These are phyloP conservation scores for Penicillium sumatraense DNA, from an alignment of 2,329 filamentous ascomycete species.

Conservation along the genomic window DNA sequence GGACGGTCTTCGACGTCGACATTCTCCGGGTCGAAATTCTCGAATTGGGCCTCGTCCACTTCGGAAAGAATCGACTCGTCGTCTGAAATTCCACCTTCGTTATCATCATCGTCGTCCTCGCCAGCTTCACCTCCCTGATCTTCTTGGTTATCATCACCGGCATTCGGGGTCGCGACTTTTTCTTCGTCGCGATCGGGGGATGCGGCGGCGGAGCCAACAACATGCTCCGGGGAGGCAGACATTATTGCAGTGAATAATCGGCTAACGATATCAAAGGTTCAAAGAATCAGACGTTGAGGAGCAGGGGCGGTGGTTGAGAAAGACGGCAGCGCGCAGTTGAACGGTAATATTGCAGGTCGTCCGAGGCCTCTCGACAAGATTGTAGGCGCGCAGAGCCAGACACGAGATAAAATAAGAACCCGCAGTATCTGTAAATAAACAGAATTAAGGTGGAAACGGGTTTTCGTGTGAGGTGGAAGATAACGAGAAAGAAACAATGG, in stretches of 20 bases:
- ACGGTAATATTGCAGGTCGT: slow-evolving; percentile 8
- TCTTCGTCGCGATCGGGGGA: slow-evolving; percentile 31
- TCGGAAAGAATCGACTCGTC: slow-evolving; percentile 67
- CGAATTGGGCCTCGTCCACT: slow-evolving; percentile 68
- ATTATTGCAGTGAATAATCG: slow-evolving; percentile 25
- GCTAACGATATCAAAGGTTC: background rate
- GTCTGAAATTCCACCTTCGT: slow-evolving; percentile 56
- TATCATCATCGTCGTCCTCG: slow-evolving; percentile 29
- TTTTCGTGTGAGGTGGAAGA: background rate
- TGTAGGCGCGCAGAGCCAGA: background rate
- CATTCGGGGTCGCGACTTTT: slow-evolving; percentile 33
- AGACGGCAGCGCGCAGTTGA: slow-evolving; percentile 16
- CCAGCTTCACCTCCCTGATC: slow-evolving; percentile 15
- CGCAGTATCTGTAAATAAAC: background rate
- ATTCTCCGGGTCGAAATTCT: slow-evolving; percentile 66
- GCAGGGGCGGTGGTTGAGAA: background rate
- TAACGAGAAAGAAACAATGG: slow-evolving; percentile 1
- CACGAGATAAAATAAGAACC: background rate
- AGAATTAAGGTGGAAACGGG: background rate
- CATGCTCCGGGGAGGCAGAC: slow-evolving; percentile 45
- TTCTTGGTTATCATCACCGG: slow-evolving; percentile 25
- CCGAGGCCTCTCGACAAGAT: slow-evolving; percentile 12
- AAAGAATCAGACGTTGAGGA: background rate
- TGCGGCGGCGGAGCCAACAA: slow-evolving; percentile 25
- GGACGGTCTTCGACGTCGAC: slow-evolving; percentile 65